Evolutionary conservation across 805 yeast genomes (phyloP).

Genomic region (Kuraishia cidri): DNA sequence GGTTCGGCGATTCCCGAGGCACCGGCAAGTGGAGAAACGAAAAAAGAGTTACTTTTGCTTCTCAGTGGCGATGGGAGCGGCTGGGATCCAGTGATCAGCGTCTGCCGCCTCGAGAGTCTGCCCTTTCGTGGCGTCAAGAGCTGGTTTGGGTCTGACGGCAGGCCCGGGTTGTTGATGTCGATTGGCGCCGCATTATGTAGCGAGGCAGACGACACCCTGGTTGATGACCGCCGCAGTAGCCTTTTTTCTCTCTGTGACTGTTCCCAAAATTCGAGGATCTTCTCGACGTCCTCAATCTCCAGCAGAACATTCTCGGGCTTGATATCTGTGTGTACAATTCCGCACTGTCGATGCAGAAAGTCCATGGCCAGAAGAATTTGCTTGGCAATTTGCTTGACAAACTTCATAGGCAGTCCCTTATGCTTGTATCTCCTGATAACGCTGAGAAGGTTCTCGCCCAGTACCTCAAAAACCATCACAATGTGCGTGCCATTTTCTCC

Average conservation of each 20-base stretch:
- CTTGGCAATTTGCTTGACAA: conserved; percentile 49
- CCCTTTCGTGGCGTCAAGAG: conserved; percentile 10
- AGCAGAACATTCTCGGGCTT: conserved; percentile 65
- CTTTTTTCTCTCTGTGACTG: conserved; percentile 25
- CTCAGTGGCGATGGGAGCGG: conserved; percentile 87
- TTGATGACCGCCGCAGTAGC: conserved; percentile 5
- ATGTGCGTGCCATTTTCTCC: conserved; percentile 93
- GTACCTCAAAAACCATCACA: conserved; percentile 95
- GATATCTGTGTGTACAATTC: conserved; percentile 66
- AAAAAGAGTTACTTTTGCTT: conserved; percentile 26
- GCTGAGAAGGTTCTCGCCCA: conserved; percentile 89
- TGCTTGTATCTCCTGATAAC: conserved; percentile 64
- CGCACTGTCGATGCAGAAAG: conserved; percentile 52
- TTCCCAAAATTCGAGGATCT: conserved; percentile 35
- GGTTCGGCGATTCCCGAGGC: background rate
- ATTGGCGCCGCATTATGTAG: background rate
- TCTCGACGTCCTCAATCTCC: conserved; percentile 45
- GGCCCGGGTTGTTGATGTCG: background rate
- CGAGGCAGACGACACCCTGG: conserved; percentile 2
- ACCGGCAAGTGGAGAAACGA: conserved; percentile 1
- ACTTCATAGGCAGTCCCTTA: conserved; percentile 37
- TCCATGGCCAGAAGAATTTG: conserved; percentile 48
- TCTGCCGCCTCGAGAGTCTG: conserved; percentile 56
- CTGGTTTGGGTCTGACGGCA: background rate
- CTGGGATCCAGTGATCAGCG: conserved; percentile 83